Conservation (phyloP, 345 rosid species). For the Arabis alpina region DNA sequence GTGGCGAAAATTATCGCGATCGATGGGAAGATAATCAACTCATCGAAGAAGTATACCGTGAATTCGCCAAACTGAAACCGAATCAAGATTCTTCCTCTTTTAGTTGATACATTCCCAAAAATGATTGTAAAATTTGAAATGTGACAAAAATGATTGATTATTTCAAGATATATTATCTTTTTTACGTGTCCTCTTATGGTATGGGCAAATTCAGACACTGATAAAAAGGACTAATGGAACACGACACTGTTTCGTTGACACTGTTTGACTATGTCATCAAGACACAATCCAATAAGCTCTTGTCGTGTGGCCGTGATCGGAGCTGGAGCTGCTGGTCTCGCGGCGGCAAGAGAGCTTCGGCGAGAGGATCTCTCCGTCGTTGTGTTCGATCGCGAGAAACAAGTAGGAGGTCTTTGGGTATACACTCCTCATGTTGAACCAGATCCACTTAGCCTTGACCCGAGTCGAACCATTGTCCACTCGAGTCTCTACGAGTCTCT, state of each 20-base stretch:
- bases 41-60: not conserved
- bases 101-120: too few relatives aligned
- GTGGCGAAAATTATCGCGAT: slow-evolving; percentile 5
- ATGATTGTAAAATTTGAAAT: too few relatives aligned
- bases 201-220: too few relatives aligned
- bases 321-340: slow-evolving; percentile 89
- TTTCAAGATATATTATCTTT: too few relatives aligned
- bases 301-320: slow-evolving; percentile 84
- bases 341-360: slow-evolving; percentile 70
- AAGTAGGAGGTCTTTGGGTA: slow-evolving; percentile 84
- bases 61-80: slow-evolving; percentile 4
- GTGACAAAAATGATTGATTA: too few relatives aligned
- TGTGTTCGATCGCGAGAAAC: slow-evolving; percentile 62
- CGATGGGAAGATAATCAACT: not conserved
- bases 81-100: not conserved
- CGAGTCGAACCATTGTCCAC: slow-evolving; percentile 58
- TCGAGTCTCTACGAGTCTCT: slow-evolving; percentile 79
- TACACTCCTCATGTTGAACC: slow-evolving; percentile 62
- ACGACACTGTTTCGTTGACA: too few relatives aligned
- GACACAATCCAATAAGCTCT: slow-evolving; percentile 5
- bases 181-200: too few relatives aligned
- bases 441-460: slow-evolving; percentile 75
- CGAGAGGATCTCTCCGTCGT: slow-evolving; percentile 70
- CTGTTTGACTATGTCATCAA: slow-evolving; percentile 24
- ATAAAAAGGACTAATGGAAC: too few relatives aligned